A percentile compares a stretch with the other conserved stretches of the same genome.
phyloP scores from a whole-genome alignment of 371 early-diverging fungal genomes.

The Apophysomyces sp. region DNA sequence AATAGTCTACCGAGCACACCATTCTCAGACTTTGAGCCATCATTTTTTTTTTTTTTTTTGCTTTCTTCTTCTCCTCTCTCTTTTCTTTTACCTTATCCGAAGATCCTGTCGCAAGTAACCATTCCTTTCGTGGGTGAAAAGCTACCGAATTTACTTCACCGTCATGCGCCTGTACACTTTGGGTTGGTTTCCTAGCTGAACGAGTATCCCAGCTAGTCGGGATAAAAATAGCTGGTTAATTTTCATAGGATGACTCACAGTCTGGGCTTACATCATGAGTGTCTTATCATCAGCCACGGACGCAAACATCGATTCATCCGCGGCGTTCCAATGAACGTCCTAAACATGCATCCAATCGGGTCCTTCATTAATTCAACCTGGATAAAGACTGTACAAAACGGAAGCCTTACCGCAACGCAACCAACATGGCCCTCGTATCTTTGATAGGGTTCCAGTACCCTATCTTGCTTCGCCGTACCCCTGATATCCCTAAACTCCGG shows the following conservation, averaged over 20 bases:
- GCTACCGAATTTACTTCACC: slow-evolving; percentile 93
- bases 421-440: slow-evolving; percentile 83
- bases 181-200: slow-evolving; percentile 57
- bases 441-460: slow-evolving; percentile 69
- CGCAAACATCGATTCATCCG: slow-evolving; percentile 82
- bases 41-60: neutral
- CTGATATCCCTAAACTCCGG: slow-evolving; percentile 26
- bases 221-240: neutral
- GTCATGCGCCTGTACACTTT: slow-evolving; percentile 82
- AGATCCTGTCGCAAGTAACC: slow-evolving; percentile 94
- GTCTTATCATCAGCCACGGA: slow-evolving; percentile 96
- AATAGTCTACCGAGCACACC: slow-evolving; percentile 58
- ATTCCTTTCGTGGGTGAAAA: slow-evolving; percentile 88
- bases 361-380: neutral
- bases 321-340: slow-evolving; percentile 94
- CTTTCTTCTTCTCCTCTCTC: neutral
- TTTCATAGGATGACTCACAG: slow-evolving; percentile 3
- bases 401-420: slow-evolving; percentile 77
- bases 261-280: slow-evolving; percentile 72
- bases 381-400: neutral
- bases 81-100: slow-evolving; percentile 74
- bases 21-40: neutral
- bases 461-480: slow-evolving; percentile 49
- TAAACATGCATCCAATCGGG: slow-evolving; percentile 18
- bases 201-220: slow-evolving; percentile 72